Evolutionary conservation across 805 yeast species (phyloP).

Genomic region (Alloascoidea africana): DNA sequence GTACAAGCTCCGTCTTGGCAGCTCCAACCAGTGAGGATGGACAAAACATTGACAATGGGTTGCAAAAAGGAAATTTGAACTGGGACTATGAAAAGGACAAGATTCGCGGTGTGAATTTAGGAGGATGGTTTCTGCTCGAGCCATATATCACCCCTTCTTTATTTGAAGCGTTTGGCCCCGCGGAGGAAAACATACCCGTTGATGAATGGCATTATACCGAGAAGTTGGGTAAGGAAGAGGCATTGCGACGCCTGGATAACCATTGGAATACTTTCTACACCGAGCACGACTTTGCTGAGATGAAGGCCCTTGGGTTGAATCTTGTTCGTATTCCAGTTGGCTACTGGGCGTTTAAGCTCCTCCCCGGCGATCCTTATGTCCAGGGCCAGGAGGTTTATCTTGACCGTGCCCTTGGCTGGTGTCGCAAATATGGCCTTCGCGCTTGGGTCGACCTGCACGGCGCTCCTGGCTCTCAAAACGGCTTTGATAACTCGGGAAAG

Average conservation of each 20-base stretch:
- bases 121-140: neutral
- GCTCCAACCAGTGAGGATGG: too few relatives aligned
- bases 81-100: neutral
- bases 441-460: conserved; percentile 94
- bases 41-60: too few relatives aligned
- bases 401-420: conserved; percentile 71
- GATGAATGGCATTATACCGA: conserved; percentile 69
- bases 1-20: too few relatives aligned
- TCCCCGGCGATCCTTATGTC: conserved; percentile 69
- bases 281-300: conserved; percentile 51
- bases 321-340: conserved; percentile 86
- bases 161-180: neutral
- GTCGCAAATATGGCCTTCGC: conserved; percentile 39
- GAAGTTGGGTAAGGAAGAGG: conserved; percentile 43
- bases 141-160: conserved; percentile 2
- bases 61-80: neutral
- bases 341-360: conserved; percentile 73
- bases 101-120: neutral
- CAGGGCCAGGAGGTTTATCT: conserved; percentile 64
- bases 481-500: conserved; percentile 86
- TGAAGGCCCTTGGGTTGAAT: conserved; percentile 54
- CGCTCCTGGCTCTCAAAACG: conserved; percentile 94
- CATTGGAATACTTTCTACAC: conserved; percentile 77
- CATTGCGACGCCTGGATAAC: conserved; percentile 30
- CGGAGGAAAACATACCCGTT: conserved; percentile 37